Evolutionary conservation across 441 rosid genomes (phyloP), one percentile per base, ranked within the genome.

Genomic region (Croton laevigatus): DNA sequence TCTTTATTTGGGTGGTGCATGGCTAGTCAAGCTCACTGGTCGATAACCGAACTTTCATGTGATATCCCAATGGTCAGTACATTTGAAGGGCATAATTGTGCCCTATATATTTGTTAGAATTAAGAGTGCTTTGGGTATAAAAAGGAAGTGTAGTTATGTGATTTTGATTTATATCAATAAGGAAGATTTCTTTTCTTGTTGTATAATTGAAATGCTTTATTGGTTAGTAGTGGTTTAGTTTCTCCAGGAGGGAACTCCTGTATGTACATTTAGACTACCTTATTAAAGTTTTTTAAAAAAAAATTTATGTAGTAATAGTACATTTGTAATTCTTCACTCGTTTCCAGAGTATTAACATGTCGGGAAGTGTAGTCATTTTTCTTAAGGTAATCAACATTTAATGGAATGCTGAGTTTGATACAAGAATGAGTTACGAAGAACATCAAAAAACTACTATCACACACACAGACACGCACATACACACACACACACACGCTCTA

Each of bases 1-100:
- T 61, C 96, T 90, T 48, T 91, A 92, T 78, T 74, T 94, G 64
- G 99, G 99, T 13, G 97, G 97, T 38, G 97, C 97, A 20, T 94
- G 96, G 96, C 63, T 84, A 71, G 97, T 92, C 65, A 94, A 94
- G 89, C 81, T 92, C 67, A 83, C 80, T 0, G 99, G 99, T 9
- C 85, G 91, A 65, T 94, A 83, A 90, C 36, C 55, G 63, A 42
- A 49, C 42, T 63, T 44, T 3, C 8, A 2, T 16, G 54, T 4
- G 5, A 16, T 58, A 17, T 32, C 32, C 36, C 23, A 22, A 16
- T 9, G 22, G 38, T 59, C 55, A 22, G n/a, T 53, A 34, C 52
- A 16, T 19, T 36, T 49, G 38, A 51, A n/a, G 57, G 32, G 57
- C 44, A 34, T 14, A 59, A 62, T 51, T 52, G 55, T 36, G 49